Base-by-base conservation (phyloP, 768 basidiomycete species). In the Rhizopogon roseolus region DNA sequence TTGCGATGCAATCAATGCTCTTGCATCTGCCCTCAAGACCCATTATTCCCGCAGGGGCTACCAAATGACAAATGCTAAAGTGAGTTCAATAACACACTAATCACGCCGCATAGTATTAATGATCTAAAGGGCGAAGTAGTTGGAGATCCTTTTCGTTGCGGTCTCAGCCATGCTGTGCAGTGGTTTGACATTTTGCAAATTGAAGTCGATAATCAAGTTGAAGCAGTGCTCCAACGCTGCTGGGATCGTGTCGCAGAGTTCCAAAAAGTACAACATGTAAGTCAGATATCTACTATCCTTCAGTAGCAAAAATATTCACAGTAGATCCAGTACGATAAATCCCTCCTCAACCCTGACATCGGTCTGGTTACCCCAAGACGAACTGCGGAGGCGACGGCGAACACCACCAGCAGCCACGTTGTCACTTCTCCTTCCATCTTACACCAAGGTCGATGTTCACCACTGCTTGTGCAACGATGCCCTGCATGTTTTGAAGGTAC, bases 131-230 rank as follows among this genome's bases (percentile, higher is more conserved):
- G 66, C 0, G 53, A 58, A 5, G 43, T 50, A 0, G 41, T 66
- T 9, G 38, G 54, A 4, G 70, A 75, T n/a, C 66, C 72, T 0
- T 75, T 74, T 50, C 60, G 66, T 0, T 55, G 53, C 0, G 51
- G 68, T 1, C 54, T 72, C 6, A 48, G 56, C 19, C 22, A 54
- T 1, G 64, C 67, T 0, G 54, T 72, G 0, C 67, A 67, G 2
- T 73, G 70, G 71, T 66, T 60, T 8, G 60, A 70, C 22, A 55
- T 60, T 0, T 54, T 72, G 0, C 50, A 56, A 0, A 39, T 55
- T 0, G 41, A 41, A 7, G 37, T 69, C 1, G 64, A 71, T 17
- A 10, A n/a, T 1, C 22, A 46, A 16, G 44, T 63, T 0, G 54
- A 64, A 4, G 16, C 44, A 2, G 57, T 53, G 5, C 19, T 50